Evolutionary conservation across 805 yeast species (phyloP), one percentile per base, ranked within the genome.

Genomic region (Monosporozyma yasuniensis): DNA sequence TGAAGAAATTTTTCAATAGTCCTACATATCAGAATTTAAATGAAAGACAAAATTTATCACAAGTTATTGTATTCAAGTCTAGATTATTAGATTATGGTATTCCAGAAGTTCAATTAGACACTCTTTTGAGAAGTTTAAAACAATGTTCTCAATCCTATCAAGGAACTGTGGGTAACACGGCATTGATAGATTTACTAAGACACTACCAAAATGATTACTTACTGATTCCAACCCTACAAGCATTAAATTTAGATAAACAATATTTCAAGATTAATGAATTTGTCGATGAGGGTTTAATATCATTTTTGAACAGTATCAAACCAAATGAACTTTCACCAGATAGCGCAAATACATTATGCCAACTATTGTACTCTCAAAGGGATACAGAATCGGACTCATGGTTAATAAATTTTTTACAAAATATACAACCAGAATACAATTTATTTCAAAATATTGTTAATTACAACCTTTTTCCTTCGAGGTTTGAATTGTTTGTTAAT

Each of bases 51-150:
- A 32, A 18, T 10, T 16, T 25, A 9, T 19, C 28, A 14, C 16
- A 54, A 47, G 11, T 71, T 61, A 59, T 63, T 46, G 53, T 58
- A 42, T 58, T 72, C 68, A 66, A 71, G 52, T 49, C 52, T 49
- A 23, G 54, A 50, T 25, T 57, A 48, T 35, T 57, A 46, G 54
- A 56, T 28, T 47, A 48, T 41, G 6, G 52, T 8, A 58, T 56
- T 12, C 19, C 44, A 30, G 9, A 19, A 23, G 28, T 55, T 50
- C 47, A 48, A 47, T 16, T 51, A 32, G 39, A 35, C 5, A 32
- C 48, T n/a, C 35, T 56, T 2, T 35, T 59, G 19, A 19, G 21
- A 0, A 16, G 39, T 22, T 50, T 58, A 28, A 41, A 48, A 44
- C 25, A 34, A 34, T 42, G 52, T 50, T 27, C 25, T 8, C 39